Base-by-base conservation (phyloP, 2,329 filamentous ascomycete genomes). In the Oidium heveae region DNA sequence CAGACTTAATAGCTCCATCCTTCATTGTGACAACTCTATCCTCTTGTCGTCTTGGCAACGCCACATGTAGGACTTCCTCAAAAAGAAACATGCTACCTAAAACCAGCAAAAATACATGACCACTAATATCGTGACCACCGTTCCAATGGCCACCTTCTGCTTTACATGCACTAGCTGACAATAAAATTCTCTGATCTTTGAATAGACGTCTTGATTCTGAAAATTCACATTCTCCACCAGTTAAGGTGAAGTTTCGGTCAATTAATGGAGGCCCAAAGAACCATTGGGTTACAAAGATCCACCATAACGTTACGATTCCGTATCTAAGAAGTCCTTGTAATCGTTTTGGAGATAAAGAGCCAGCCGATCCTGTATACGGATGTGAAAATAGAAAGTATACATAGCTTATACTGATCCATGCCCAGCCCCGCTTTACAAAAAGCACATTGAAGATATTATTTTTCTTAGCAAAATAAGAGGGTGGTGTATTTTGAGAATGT, bases 391-490 rank as follows among this genome's bases (percentile, higher is more conserved):
- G 66, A 57, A 94, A 86, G 16, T 76, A 67, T 36, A 75, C 68
- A 63, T 94, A 88, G 0, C 85, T 81, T 10, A 77, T 65, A 0
- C 84, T 87, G 33, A 86, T 80, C 91, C 91, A 98, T 52, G 81
- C 76, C 91, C 91, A 98, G 57, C 89, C 89, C 54, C 84, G 74
- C 72, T 98, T 98, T 63, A 98, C 91, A 64, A 96, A 98, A 62
- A 87, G 76, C 50, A 84, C 68, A 66, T 98, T 98, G 75, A 96
- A 84, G 54, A 95, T 62, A 69, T 98, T 98, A 66, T 79, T 75
- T 69, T 98, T 98, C 62, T 82, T 82, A 50, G 91, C 89, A 66
- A 98, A 98, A 72, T 96, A 98, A 65, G 75, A 82, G 2, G 84
- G 84, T 53, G 82, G 76, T 4, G 72, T 66, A 67, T 71, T 68